These are phyloP conservation scores for Phytophthora multivora DNA, from an alignment of 352 stramenopile genomes.

Conservation along the genomic window DNA sequence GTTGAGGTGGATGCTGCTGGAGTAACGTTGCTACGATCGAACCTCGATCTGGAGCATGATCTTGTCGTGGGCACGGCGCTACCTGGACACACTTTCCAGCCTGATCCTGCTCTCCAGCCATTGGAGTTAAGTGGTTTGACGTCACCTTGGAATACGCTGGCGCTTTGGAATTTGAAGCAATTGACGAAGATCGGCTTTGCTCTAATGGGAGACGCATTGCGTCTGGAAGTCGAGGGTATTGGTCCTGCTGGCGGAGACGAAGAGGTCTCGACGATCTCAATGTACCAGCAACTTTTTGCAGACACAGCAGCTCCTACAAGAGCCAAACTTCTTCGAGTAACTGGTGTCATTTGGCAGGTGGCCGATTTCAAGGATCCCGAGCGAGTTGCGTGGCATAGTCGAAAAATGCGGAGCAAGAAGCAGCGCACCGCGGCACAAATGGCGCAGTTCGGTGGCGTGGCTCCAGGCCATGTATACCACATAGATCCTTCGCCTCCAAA, in stretches of 20 bases:
- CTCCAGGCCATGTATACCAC: conserved; percentile 44
- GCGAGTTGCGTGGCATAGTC: conserved; percentile 88
- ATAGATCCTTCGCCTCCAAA: conserved; percentile 21
- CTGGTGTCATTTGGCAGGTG: conserved; percentile 79
- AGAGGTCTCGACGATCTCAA: conserved; percentile 92
- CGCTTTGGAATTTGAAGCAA: conserved; percentile 92
- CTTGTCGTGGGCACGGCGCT: conserved; percentile 91
- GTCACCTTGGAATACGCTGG: conserved; percentile 95
- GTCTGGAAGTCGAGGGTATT: conserved; percentile 30
- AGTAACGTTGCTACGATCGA: conserved; percentile 60
- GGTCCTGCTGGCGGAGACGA: conserved; percentile 79
- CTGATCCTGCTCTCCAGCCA: conserved; percentile 28
- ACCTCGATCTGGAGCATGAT: conserved; percentile 67
- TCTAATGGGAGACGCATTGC: conserved; percentile 85
- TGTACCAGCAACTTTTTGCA: conserved; percentile 87
- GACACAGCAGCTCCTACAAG: conserved; percentile 26
- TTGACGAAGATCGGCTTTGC: conserved; percentile 91
- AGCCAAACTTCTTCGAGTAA: conserved; percentile 85
- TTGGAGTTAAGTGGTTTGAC: conserved; percentile 84
- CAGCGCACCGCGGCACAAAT: conserved; percentile 81
- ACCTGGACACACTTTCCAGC: conserved; percentile 69
- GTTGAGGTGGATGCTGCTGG: conserved; percentile 53
- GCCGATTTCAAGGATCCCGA: conserved; percentile 60
- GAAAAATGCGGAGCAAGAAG: conserved; percentile 95
- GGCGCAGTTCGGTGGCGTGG: conserved; percentile 45